Evolutionary conservation across 78 protist species (phyloP).

Genomic region (Planoprotostelium fungivorum): DNA sequence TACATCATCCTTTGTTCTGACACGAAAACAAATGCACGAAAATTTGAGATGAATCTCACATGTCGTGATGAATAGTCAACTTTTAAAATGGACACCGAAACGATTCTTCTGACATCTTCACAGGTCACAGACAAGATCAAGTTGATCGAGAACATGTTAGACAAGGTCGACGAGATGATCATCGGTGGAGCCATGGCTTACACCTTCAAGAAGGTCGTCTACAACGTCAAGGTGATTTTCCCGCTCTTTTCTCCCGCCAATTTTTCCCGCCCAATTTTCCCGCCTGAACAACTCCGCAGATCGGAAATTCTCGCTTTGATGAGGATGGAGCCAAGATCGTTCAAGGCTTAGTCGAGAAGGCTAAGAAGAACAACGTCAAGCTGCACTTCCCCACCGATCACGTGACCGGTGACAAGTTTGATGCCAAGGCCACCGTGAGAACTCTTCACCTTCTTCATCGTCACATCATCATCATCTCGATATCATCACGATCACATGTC

Average conservation of each 20-base stretch:
- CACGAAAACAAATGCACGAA: background rate
- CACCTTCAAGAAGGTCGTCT: constrained; percentile 91
- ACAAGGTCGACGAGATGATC: constrained; percentile 90
- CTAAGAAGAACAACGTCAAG: constrained; percentile 79
- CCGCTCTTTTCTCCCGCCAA: constrained; percentile 68
- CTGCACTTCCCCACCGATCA: constrained; percentile 90
- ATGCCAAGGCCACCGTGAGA: constrained; percentile 38
- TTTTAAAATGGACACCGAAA: too few relatives aligned
- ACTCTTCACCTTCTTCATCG: background rate
- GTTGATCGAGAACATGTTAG: constrained; percentile 90
- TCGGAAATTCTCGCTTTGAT: constrained; percentile 88
- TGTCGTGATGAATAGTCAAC: background rate
- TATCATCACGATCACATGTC: background rate
- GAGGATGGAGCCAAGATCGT: constrained; percentile 82
- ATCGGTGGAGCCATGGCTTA: constrained; percentile 99
- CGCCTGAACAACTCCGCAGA: constrained; percentile 4
- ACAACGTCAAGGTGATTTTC: constrained; percentile 37
- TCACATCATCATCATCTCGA: background rate
- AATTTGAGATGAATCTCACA: background rate
- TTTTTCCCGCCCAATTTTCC: background rate
- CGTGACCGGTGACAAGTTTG: constrained; percentile 80
- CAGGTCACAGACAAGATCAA: constrained; percentile 95
- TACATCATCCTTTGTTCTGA: too few relatives aligned
- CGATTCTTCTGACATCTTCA: constrained; percentile 45
- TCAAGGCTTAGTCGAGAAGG: constrained; percentile 71